Evolutionary conservation across 2,329 filamentous ascomycete genomes (phyloP).

Genomic region (Beauveria sp.): DNA sequence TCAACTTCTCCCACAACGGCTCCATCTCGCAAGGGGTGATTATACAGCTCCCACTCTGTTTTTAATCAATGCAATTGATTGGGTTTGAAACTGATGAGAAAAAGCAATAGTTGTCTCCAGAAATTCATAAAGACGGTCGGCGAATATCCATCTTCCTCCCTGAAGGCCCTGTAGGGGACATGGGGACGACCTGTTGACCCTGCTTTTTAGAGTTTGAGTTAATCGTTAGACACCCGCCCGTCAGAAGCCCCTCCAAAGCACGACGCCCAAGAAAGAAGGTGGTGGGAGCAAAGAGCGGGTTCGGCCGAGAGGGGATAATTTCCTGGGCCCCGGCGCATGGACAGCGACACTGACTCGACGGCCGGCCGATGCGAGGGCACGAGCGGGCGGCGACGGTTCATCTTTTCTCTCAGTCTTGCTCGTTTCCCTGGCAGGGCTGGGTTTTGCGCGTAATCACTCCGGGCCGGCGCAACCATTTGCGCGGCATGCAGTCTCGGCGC

Average conservation of each 20-base stretch:
- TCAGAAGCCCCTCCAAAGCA: background rate
- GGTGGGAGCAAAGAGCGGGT: background rate
- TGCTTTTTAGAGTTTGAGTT: background rate
- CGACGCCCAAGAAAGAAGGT: background rate
- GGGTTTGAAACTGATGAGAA: too few species aligned
- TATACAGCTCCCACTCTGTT: too few species aligned
- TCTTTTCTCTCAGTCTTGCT: background rate
- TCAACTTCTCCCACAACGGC: too few species aligned
- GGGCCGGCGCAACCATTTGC: background rate
- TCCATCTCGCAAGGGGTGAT: too few species aligned
- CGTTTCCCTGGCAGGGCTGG: background rate
- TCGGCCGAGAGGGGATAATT: background rate
- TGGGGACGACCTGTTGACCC: background rate
- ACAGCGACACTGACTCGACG: background rate
- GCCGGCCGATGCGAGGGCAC: background rate
- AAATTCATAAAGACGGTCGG: background rate
- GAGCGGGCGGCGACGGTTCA: background rate
- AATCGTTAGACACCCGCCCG: background rate
- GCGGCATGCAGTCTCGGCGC: too few species aligned
- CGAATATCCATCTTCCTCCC: background rate
- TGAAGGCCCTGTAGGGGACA: too few species aligned
- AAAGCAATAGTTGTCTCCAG: background rate
- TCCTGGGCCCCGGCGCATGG: background rate
- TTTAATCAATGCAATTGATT: too few species aligned
- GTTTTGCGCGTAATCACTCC: background rate